phyloP scores from a whole-genome alignment of 208 protist species.

The Acanthamoeba rhysodes region DNA sequence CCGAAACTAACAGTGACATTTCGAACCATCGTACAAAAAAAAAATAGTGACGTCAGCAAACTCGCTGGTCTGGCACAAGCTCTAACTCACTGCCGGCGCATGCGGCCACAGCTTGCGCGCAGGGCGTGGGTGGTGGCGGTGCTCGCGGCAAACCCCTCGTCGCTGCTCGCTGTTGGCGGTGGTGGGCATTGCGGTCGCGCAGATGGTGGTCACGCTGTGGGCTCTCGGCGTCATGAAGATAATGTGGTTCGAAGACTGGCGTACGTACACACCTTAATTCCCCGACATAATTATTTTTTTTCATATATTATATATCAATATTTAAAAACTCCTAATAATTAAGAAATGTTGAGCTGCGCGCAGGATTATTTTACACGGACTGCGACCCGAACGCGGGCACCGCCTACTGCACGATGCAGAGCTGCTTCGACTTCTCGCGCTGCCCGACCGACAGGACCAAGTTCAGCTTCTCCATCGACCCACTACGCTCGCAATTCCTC shows the following conservation, averaged over 20 bases:
- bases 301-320: too few relatives aligned
- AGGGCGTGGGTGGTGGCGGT: too few relatives aligned
- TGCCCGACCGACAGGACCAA: not conserved
- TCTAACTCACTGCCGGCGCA: too few relatives aligned
- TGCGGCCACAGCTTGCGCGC: too few relatives aligned
- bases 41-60: too few relatives aligned
- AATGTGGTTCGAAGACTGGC: constrained; percentile 2
- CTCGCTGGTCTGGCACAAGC: too few relatives aligned
- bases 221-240: constrained; percentile 7
- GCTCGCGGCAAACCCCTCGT: too few relatives aligned
- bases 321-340: not conserved
- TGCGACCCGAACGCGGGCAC: not conserved
- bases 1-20: too few relatives aligned
- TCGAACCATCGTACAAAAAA: too few relatives aligned
- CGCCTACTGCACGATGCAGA: not conserved
- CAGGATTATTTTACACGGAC: constrained; percentile 35
- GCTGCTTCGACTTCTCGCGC: constrained; percentile 28
- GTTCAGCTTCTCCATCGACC: constrained; percentile 36
- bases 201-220: not conserved
- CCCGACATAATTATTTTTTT: not conserved
- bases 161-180: not conserved
- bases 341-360: not conserved
- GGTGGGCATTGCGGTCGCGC: not conserved
- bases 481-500: not conserved
- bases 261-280: not conserved